Conservation (phyloP, 768 basidiomycete species). For the Mycena latifolia region DNA sequence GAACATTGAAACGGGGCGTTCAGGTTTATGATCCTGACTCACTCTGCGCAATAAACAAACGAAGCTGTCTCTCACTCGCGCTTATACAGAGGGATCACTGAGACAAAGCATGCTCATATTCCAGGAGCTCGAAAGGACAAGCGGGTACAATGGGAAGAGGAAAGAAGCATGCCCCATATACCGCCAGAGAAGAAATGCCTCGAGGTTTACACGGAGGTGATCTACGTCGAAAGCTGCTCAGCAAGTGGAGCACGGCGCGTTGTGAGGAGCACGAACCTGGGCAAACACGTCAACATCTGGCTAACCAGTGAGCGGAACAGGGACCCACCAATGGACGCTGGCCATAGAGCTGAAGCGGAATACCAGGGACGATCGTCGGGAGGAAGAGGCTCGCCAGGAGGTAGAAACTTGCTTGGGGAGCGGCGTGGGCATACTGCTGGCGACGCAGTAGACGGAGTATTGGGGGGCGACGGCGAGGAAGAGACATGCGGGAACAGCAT, state of each 20-base stretch:
- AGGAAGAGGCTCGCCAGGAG: constrained; percentile 47
- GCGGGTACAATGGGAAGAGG: background rate
- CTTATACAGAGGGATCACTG: no score
- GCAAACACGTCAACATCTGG: no score
- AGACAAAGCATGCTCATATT: constrained; percentile 30
- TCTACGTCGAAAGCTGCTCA: constrained; percentile 46
- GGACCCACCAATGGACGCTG: constrained; percentile 46
- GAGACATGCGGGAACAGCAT: background rate
- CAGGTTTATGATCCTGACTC: no score
- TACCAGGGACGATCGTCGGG: constrained; percentile 47
- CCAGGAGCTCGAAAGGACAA: constrained; percentile 5
- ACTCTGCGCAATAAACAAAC: no score
- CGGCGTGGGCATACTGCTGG: constrained; percentile 37
- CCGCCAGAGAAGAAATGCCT: constrained; percentile 43
- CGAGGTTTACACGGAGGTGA: constrained; percentile 45
- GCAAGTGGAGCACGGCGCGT: constrained; percentile 45
- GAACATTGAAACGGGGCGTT: no score
- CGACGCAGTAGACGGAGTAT: constrained; percentile 36
- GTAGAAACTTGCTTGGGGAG: no score
- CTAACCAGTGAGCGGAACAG: no score
- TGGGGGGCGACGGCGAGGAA: background rate
- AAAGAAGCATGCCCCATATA: constrained; percentile 32
- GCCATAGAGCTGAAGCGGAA: constrained; percentile 48
- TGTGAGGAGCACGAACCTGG: no score
- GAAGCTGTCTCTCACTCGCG: no score